A percentile compares a stretch with the other conserved stretches of the same genome.
These are phyloP conservation scores for Phanerochaete carnosa DNA, from an alignment of 768 basidiomycete species.

Conservation along the genomic window DNA sequence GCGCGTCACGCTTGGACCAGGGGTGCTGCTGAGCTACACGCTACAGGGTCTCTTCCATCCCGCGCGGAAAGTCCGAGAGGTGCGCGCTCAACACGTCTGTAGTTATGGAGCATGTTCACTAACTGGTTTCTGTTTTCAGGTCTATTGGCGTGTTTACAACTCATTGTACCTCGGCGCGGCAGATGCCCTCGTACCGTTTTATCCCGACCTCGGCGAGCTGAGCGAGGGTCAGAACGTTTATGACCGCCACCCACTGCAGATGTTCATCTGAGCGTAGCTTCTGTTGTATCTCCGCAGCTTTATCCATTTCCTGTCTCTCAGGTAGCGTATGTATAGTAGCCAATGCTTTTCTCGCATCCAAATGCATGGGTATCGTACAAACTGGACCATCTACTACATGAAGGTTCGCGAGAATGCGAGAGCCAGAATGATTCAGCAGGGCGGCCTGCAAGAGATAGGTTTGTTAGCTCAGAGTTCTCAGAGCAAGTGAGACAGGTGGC, in stretches of 20 bases:
- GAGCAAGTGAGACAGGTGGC: too few relatives aligned
- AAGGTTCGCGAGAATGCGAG: too few relatives aligned
- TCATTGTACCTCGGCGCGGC: slow-evolving; percentile 87
- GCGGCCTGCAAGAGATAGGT: too few relatives aligned
- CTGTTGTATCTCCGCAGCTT: background rate
- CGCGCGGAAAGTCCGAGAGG: slow-evolving; percentile 94
- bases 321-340: slow-evolving; percentile 13
- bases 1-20: slow-evolving; percentile 93
- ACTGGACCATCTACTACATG: background rate
- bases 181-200: slow-evolving; percentile 94
- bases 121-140: slow-evolving; percentile 28
- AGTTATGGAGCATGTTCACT: background rate
- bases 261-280: slow-evolving; percentile 56
- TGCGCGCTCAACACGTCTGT: slow-evolving; percentile 34
- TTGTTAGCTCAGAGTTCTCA: too few relatives aligned
- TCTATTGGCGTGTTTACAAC: slow-evolving; percentile 96
- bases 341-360: background rate
- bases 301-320: background rate
- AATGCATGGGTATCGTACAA: background rate
- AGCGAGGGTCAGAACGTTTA: slow-evolving; percentile 88
- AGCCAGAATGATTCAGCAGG: too few relatives aligned
- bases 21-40: slow-evolving; percentile 87
- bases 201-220: slow-evolving; percentile 86
- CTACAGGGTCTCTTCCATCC: slow-evolving; percentile 97
- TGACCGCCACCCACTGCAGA: slow-evolving; percentile 79